Conservation (phyloP, 192 early-diverging fungal genomes). For the Cladochytrium replicatum region DNA sequence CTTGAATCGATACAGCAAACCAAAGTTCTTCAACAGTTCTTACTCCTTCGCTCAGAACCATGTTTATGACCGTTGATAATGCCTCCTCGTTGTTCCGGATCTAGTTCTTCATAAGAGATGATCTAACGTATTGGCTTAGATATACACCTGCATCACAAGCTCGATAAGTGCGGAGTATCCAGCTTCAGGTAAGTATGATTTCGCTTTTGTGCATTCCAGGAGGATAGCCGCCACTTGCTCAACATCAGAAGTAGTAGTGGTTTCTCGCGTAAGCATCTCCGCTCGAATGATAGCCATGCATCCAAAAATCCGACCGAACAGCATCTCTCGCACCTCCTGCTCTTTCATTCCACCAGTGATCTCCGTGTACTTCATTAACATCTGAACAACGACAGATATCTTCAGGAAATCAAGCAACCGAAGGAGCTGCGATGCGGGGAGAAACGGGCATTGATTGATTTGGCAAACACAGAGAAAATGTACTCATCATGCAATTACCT, state of each 20-base stretch:
- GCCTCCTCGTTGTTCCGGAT: slow-evolving; percentile 19
- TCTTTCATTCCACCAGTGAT: slow-evolving; percentile 54
- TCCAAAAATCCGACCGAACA: slow-evolving; percentile 89
- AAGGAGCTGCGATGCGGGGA: too few species aligned
- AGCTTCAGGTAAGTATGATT: slow-evolving; percentile 72
- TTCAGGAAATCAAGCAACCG: too few species aligned
- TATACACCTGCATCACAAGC: slow-evolving; percentile 28
- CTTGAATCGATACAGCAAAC: slow-evolving; percentile 33
- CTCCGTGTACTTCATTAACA: slow-evolving; percentile 59
- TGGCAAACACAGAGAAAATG: too few species aligned
- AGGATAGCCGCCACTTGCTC: slow-evolving; percentile 57
- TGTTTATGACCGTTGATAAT: slow-evolving; percentile 5
- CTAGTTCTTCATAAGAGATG: too few species aligned
- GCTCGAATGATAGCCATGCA: slow-evolving; percentile 71
- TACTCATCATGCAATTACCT: too few species aligned
- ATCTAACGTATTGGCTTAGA: too few species aligned
- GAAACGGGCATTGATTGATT: too few species aligned
- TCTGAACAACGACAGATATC: slow-evolving; percentile 35
- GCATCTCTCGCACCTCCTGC: slow-evolving; percentile 84
- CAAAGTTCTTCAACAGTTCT: slow-evolving; percentile 33
- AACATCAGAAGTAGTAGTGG: slow-evolving; percentile 57
- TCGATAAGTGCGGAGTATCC: slow-evolving; percentile 58
- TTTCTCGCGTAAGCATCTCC: slow-evolving; percentile 55
- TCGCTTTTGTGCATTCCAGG: slow-evolving; percentile 54
- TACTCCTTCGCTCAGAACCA: slow-evolving; percentile 22